Conservation (phyloP, 768 basidiomycete genomes). For the Lentinula aciculospora region DNA sequence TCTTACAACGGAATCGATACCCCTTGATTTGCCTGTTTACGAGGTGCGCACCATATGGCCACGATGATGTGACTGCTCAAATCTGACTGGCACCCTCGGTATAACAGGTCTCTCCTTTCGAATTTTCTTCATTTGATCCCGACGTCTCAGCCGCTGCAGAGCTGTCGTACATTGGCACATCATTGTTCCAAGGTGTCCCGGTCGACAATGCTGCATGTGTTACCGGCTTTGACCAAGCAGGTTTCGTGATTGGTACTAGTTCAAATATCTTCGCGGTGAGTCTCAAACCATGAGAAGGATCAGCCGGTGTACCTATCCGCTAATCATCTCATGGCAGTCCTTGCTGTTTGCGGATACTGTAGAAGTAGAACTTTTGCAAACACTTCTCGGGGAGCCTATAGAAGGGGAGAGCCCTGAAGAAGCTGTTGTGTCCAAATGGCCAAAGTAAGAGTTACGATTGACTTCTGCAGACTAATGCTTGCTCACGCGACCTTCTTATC, state of each 20-base stretch:
- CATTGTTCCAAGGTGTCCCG: constrained; percentile 50
- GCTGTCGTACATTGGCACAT: constrained; percentile 58
- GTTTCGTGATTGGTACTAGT: constrained; percentile 73
- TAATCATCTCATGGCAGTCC: constrained; percentile 21
- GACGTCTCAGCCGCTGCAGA: constrained; percentile 66
- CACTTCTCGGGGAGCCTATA: constrained; percentile 30
- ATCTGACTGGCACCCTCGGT: too few species aligned
- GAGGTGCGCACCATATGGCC: constrained; percentile 33
- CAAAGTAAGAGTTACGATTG: constrained; percentile 31
- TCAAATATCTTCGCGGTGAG: constrained; percentile 62
- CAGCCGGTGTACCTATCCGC: not conserved
- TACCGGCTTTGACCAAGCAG: constrained; percentile 67
- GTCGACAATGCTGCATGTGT: constrained; percentile 56
- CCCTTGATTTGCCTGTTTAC: constrained; percentile 45
- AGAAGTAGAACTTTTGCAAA: constrained; percentile 39
- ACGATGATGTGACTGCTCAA: not conserved
- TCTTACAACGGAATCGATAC: constrained; percentile 32
- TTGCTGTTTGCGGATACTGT: constrained; percentile 27
- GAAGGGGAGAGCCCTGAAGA: constrained; percentile 47
- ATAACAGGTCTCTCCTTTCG: constrained; percentile 57
- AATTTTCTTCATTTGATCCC: constrained; percentile 73
- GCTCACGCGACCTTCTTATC: constrained; percentile 5
- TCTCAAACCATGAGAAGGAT: not conserved
- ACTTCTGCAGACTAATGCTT: not conserved
- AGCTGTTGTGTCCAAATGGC: constrained; percentile 64